Evolutionary conservation across 352 stramenopile species (phyloP).

Genomic region (Globisporangium viniferum): DNA sequence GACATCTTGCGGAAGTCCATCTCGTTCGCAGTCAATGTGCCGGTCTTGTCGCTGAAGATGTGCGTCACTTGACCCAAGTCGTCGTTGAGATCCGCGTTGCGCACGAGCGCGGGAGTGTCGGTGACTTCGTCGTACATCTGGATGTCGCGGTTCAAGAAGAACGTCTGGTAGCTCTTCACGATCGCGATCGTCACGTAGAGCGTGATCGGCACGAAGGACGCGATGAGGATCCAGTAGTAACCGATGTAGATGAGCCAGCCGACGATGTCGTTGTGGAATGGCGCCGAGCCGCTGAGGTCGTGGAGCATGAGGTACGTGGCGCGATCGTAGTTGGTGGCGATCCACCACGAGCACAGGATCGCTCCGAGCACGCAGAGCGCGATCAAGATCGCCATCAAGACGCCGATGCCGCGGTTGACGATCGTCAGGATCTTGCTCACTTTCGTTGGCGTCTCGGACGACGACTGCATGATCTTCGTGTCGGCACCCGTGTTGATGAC

Average conservation of each 20-base stretch:
- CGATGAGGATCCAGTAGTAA: conserved; percentile 89
- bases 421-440: conserved; percentile 83
- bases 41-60: conserved; percentile 88
- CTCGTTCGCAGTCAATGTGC: conserved; percentile 82
- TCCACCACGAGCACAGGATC: conserved; percentile 66
- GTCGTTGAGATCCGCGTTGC: conserved; percentile 84
- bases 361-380: conserved; percentile 71
- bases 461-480: conserved; percentile 88
- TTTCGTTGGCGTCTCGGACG: conserved; percentile 68
- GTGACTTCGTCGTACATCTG: conserved; percentile 80
- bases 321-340: conserved; percentile 47
- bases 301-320: conserved; percentile 72
- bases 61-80: conserved; percentile 86
- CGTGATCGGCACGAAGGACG: conserved; percentile 86
- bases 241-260: conserved; percentile 76
- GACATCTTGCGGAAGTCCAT: conserved; percentile 90
- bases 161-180: conserved; percentile 85
- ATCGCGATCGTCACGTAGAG: conserved; percentile 88
- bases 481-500: conserved; percentile 81
- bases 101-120: conserved; percentile 76
- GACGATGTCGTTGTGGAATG: conserved; percentile 70
- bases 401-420: conserved; percentile 72
- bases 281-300: conserved; percentile 52
- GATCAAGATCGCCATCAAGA: conserved; percentile 73
- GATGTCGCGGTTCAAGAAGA: conserved; percentile 84